phyloP scores from a whole-genome alignment of 169 alveolate genomes.

The Plasmodium vivax region DNA sequence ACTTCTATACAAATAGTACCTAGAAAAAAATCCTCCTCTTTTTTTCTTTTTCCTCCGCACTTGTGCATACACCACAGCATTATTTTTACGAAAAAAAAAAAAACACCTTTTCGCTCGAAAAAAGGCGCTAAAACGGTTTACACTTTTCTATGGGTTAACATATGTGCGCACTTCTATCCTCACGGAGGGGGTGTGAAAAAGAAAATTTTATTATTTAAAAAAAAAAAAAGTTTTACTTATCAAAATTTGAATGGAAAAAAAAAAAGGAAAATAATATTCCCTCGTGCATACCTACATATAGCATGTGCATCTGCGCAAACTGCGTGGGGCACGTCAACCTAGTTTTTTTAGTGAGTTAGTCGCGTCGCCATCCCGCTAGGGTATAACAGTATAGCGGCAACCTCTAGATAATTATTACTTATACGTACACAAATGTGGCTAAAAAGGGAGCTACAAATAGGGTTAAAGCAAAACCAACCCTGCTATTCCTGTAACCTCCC shows the following conservation, averaged over 20 bases:
- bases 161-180: background rate
- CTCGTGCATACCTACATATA: background rate
- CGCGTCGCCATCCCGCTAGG: background rate
- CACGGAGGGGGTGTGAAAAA: background rate
- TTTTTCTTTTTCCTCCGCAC: background rate
- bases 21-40: background rate
- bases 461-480: background rate
- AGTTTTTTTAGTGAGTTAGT: background rate
- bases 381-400: background rate
- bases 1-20: background rate
- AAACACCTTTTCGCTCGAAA: background rate
- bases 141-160: background rate
- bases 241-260: background rate
- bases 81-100: background rate
- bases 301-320: background rate
- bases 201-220: background rate
- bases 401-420: background rate
- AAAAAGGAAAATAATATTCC: background rate
- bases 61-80: background rate
- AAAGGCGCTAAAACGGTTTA: background rate
- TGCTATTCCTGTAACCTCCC: background rate
- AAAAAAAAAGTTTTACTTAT: background rate
- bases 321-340: background rate
- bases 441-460: background rate
- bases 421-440: background rate